phyloP scores from a whole-genome alignment of 805 yeast genomes.

The Candida lessepsii region DNA sequence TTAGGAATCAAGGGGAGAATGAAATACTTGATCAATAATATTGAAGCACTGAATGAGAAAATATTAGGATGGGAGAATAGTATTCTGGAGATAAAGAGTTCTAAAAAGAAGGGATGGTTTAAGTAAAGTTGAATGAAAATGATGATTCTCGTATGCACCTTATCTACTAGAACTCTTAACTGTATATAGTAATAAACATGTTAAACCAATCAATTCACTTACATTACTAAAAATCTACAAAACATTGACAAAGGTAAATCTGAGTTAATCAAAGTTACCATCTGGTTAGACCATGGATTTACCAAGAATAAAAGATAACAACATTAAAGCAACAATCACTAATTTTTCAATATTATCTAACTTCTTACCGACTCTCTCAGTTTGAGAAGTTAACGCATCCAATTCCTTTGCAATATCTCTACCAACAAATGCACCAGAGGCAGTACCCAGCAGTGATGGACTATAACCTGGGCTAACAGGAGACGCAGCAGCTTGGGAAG shows the following conservation, averaged over 20 bases:
- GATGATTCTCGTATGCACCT: not conserved
- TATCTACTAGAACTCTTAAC: too few relatives aligned
- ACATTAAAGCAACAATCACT: conserved; percentile 47
- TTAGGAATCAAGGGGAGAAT: conserved; percentile 59
- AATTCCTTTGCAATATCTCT: conserved; percentile 30
- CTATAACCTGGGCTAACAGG: conserved; percentile 1
- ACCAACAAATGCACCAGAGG: conserved; percentile 7
- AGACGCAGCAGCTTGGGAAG: not conserved
- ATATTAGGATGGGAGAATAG: conserved; percentile 29
- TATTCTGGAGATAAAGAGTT: conserved; percentile 23
- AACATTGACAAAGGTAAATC: too few relatives aligned
- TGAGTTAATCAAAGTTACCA: too few relatives aligned
- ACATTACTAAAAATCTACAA: too few relatives aligned
- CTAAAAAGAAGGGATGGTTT: conserved; percentile 9
- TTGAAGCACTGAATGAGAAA: conserved; percentile 55
- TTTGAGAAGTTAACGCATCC: conserved; percentile 38
- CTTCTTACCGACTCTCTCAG: conserved; percentile 41
- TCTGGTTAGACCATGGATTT: conserved; percentile 57
- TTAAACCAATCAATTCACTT: too few relatives aligned
- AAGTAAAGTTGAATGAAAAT: not conserved
- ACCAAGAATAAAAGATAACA: conserved; percentile 59
- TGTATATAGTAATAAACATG: too few relatives aligned
- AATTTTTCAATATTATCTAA: conserved; percentile 39
- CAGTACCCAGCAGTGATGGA: not conserved
- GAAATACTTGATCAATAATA: conserved; percentile 64